These are phyloP conservation scores for Thecaphora frezii DNA, from an alignment of 1,284 basidiomycete genomes.

Conservation along the genomic window DNA sequence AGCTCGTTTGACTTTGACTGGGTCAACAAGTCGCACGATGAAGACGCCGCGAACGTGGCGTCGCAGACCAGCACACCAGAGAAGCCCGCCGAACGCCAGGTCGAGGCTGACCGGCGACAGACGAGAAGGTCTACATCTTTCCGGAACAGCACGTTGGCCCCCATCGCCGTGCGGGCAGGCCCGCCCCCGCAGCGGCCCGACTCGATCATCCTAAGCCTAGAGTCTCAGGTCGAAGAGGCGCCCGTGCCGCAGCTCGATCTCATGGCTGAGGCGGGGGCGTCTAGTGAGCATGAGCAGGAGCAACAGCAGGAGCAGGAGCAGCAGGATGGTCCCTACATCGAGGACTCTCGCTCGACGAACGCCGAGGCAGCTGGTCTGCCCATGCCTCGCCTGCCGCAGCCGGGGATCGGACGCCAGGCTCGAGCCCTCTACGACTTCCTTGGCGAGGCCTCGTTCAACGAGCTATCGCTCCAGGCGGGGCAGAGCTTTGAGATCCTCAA, in stretches of 20 bases:
- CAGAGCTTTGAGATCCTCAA: slow-evolving; percentile 45
- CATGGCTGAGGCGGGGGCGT: background rate
- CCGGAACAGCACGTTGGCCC: background rate
- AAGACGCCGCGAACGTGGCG: background rate
- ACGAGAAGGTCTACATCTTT: background rate
- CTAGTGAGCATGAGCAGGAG: no score
- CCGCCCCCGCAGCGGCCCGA: slow-evolving; percentile 5
- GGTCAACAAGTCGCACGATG: background rate
- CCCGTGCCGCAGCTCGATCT: background rate
- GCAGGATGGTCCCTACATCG: no score
- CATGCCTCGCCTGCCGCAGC: slow-evolving; percentile 9
- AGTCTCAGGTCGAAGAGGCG: slow-evolving; percentile 1
- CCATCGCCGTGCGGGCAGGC: slow-evolving; percentile 1
- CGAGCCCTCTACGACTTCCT: slow-evolving; percentile 45
- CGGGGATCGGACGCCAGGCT: slow-evolving; percentile 35
- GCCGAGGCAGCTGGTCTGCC: slow-evolving; percentile 7
- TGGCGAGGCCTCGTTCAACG: slow-evolving; percentile 46
- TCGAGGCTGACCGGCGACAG: background rate
- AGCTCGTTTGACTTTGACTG: slow-evolving; percentile 40
- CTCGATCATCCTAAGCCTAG: slow-evolving; percentile 9
- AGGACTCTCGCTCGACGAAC: no score
- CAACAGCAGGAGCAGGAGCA: no score
- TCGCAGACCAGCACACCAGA: background rate
- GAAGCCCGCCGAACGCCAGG: no score
- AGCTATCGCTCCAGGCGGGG: slow-evolving; percentile 37